These are phyloP conservation scores for Paraurostyla sp. DNA, from an alignment of 73 alveolate species.

Conservation along the genomic window DNA sequence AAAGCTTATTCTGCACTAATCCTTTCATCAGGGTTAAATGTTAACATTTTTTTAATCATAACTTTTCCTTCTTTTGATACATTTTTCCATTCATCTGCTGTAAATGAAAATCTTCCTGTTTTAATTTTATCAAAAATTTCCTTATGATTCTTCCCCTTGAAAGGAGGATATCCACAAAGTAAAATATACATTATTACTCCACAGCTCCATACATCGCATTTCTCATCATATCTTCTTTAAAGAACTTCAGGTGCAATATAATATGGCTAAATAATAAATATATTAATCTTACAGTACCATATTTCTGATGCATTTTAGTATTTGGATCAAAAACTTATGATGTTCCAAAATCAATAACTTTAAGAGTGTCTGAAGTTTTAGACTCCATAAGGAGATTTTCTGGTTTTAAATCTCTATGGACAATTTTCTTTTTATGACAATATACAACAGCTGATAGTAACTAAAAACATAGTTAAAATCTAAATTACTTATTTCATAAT, in stretches of 20 bases:
- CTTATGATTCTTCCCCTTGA: constrained; percentile 73
- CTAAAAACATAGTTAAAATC: not conserved
- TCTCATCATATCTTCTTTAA: constrained; percentile 69
- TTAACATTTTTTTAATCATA: constrained; percentile 81
- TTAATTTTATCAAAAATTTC: constrained; percentile 70
- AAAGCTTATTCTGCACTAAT: constrained; percentile 85
- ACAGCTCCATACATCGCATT: constrained; percentile 85
- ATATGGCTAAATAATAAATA: constrained; percentile 49
- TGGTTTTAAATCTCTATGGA: constrained; percentile 86
- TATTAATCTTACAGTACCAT: constrained; percentile 38
- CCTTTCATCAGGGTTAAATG: constrained; percentile 81
- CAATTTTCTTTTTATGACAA: constrained; percentile 84
- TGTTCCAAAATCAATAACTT: constrained; percentile 78
- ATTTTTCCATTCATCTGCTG: constrained; percentile 79
- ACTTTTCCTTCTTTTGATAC: constrained; percentile 80
- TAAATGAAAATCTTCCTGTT: constrained; percentile 60
- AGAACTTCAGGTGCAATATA: constrained; percentile 86
- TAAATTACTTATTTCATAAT: constrained; percentile 73
- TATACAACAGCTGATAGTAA: constrained; percentile 78
- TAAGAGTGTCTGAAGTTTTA: constrained; percentile 36
- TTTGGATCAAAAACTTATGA: constrained; percentile 65
- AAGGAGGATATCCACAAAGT: constrained; percentile 76
- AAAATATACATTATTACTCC: constrained; percentile 81
- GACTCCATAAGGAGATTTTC: constrained; percentile 73
- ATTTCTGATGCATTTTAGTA: constrained; percentile 41